Percentiles rank a stretch among this genome's conserved stretches.
Evolutionary conservation across 139 green algal species (phyloP).

Genomic region (Nannochloris sp.): DNA sequence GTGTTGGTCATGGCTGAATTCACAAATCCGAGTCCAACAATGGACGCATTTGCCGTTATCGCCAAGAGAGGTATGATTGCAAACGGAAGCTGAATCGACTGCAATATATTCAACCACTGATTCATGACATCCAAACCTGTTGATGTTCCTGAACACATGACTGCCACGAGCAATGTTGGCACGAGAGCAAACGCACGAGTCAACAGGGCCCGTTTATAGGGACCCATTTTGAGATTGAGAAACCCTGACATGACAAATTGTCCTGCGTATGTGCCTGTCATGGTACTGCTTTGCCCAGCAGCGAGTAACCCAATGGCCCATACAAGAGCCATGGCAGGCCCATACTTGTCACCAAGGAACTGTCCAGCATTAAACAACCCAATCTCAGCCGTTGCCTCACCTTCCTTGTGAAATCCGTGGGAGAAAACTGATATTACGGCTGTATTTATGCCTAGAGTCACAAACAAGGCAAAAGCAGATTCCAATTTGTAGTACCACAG

Average conservation of each 20-base stretch:
- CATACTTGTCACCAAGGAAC: slow-evolving; percentile 34
- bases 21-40: slow-evolving; percentile 18
- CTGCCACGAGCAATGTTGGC: slow-evolving; percentile 40
- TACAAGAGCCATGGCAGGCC: slow-evolving; percentile 10
- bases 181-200: slow-evolving; percentile 37
- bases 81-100: slow-evolving; percentile 57
- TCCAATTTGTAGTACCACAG: slow-evolving; percentile 45
- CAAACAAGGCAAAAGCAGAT: slow-evolving; percentile 25
- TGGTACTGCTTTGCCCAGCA: slow-evolving; percentile 48
- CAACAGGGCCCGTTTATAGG: slow-evolving; percentile 30
- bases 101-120: slow-evolving; percentile 53
- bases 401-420: slow-evolving; percentile 19
- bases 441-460: slow-evolving; percentile 42
- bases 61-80: slow-evolving; percentile 26
- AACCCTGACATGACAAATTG: slow-evolving; percentile 63
- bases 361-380: slow-evolving; percentile 33
- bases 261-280: slow-evolving; percentile 51
- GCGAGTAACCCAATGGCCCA: slow-evolving; percentile 49
- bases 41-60: slow-evolving; percentile 12
- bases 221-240: slow-evolving; percentile 35
- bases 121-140: slow-evolving; percentile 48
- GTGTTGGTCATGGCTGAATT: slow-evolving; percentile 10
- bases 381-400: slow-evolving; percentile 13
- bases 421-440: slow-evolving; percentile 38
- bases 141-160: slow-evolving; percentile 13